A percentile compares a stretch with the other conserved stretches of the same genome.
Conservation (phyloP, 495 filamentous ascomycete species). For the Daldinia vernicosa region DNA sequence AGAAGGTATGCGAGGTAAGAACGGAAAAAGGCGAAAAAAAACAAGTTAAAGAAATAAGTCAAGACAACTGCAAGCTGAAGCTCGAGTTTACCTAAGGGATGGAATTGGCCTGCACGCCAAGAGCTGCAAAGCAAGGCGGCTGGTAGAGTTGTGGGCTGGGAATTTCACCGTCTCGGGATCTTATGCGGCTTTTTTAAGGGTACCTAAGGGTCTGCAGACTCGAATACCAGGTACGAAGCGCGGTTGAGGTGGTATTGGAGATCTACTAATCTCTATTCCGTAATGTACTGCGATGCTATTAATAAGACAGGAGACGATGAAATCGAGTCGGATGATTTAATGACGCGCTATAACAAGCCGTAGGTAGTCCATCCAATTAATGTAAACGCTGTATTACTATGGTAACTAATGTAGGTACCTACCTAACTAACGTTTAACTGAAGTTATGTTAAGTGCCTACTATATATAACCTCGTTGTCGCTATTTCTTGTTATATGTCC, state of each 20-base stretch:
- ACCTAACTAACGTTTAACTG: too few species aligned
- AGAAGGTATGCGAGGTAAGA: constrained; percentile 5
- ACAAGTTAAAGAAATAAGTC: neutral
- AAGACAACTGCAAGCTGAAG: constrained; percentile 24
- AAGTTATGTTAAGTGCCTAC: neutral
- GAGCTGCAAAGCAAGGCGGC: constrained; percentile 38
- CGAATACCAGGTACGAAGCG: neutral
- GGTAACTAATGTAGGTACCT: too few species aligned
- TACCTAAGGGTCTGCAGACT: neutral
- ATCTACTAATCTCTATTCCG: neutral
- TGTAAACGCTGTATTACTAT: too few species aligned
- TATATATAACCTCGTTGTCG: neutral
- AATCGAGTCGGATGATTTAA: neutral
- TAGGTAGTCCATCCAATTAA: too few species aligned
- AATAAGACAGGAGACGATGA: neutral
- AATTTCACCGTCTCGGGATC: neutral
- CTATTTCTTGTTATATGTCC: neutral
- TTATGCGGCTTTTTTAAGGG: too few species aligned
- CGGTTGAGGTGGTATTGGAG: neutral
- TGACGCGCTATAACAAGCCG: neutral
- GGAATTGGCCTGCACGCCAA: constrained; percentile 27
- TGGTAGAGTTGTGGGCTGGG: constrained; percentile 1
- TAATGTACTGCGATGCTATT: too few species aligned
- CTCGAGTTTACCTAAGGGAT: constrained; percentile 10
- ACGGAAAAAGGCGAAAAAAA: neutral